Conservation (phyloP, 805 yeast genomes). For the Saccharomycopsis lassenensis region DNA sequence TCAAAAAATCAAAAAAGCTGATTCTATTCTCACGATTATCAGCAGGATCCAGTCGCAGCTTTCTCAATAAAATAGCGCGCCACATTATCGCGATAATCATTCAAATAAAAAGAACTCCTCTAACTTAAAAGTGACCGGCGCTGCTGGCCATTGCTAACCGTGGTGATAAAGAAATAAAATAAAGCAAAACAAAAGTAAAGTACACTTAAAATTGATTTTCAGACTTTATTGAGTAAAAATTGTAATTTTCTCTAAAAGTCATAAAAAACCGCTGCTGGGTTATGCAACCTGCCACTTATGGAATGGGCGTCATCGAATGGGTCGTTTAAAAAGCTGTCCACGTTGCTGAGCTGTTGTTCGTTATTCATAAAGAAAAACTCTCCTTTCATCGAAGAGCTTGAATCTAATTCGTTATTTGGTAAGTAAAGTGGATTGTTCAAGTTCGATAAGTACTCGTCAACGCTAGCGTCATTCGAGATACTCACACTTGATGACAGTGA, state of each 20-base stretch:
- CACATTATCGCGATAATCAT: too few species aligned
- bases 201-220: not conserved
- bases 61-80: too few species aligned
- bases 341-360: too few species aligned
- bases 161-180: not conserved
- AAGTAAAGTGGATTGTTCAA: slow-evolving; percentile 16
- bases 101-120: slow-evolving; percentile 15
- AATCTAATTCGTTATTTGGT: slow-evolving; percentile 5
- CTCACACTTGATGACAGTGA: not conserved
- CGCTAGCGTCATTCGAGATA: slow-evolving; percentile 8
- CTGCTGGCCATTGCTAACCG: slow-evolving; percentile 12
- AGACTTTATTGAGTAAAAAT: not conserved
- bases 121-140: slow-evolving; percentile 16
- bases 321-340: slow-evolving; percentile 4
- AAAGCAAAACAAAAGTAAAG: slow-evolving; percentile 1
- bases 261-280: slow-evolving; percentile 18
- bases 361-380: too few species aligned
- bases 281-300: slow-evolving; percentile 17
- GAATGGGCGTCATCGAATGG: slow-evolving; percentile 9
- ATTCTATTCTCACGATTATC: too few species aligned
- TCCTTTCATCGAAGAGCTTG: not conserved
- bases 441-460: slow-evolving; percentile 18
- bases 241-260: not conserved
- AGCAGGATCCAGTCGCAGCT: too few species aligned
- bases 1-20: too few species aligned